Conservation (phyloP, 2,329 filamentous ascomycete genomes). For the Chaetomium sp. region DNA sequence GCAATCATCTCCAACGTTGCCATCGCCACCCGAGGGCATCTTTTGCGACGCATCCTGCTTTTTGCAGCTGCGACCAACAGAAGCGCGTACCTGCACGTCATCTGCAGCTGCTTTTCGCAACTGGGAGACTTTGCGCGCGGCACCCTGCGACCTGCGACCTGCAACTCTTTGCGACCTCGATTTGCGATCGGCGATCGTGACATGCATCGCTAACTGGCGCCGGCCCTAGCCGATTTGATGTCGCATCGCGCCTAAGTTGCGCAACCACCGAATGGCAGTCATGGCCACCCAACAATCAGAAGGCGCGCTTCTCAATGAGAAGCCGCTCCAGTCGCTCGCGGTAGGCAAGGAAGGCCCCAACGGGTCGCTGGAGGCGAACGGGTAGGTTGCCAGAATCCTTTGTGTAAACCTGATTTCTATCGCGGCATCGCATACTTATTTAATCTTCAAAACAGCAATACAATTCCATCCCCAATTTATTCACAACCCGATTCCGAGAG, state of each 20-base stretch:
- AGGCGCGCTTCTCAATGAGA: slow-evolving; percentile 49
- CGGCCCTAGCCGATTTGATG: slow-evolving; percentile 32
- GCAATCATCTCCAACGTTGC: background rate
- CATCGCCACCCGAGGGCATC: background rate
- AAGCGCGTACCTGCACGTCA: background rate
- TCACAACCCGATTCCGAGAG: slow-evolving; percentile 15
- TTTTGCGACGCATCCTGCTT: background rate
- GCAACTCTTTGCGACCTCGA: background rate
- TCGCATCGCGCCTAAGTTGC: slow-evolving; percentile 31
- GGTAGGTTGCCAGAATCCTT: slow-evolving; percentile 52
- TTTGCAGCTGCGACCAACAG: background rate
- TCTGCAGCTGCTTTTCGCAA: background rate
- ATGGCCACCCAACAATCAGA: slow-evolving; percentile 56
- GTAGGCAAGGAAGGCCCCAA: slow-evolving; percentile 42
- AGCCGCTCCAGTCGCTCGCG: slow-evolving; percentile 51
- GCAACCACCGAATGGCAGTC: slow-evolving; percentile 50
- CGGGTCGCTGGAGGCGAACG: slow-evolving; percentile 48
- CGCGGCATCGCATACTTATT: slow-evolving; percentile 18
- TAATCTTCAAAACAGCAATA: slow-evolving; percentile 29
- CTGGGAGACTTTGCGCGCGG: background rate
- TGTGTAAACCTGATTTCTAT: slow-evolving; percentile 8
- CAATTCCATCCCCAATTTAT: slow-evolving; percentile 25
- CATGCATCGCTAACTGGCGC: slow-evolving; percentile 28
- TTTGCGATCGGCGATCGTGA: slow-evolving; percentile 9
- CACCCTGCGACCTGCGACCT: slow-evolving; percentile 1